These are phyloP conservation scores for Tephrocybe sp. DNA, from an alignment of 768 basidiomycete species.

Conservation along the genomic window DNA sequence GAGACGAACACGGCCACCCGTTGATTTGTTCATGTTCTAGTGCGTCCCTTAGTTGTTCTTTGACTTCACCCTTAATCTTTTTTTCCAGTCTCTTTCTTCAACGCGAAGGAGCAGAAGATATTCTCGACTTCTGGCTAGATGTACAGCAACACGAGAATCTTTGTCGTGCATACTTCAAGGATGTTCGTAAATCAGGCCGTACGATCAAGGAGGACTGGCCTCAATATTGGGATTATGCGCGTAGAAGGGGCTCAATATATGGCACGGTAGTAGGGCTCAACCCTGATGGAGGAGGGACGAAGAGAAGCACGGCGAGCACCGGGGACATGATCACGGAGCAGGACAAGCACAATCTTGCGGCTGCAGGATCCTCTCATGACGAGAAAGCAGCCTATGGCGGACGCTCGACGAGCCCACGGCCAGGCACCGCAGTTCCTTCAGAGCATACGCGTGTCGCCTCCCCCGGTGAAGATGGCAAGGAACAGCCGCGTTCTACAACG, in stretches of 20 bases:
- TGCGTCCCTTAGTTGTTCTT: constrained; percentile 43
- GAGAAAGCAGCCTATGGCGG: constrained; percentile 45
- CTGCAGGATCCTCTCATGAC: constrained; percentile 35
- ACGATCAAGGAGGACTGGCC: constrained; percentile 98
- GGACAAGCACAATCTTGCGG: constrained; percentile 66
- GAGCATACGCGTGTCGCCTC: constrained; percentile 48
- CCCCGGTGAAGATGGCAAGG: constrained; percentile 37
- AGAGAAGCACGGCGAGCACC: constrained; percentile 85
- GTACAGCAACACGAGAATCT: constrained; percentile 99
- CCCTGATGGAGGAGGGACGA: constrained; percentile 53
- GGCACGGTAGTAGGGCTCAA: constrained; percentile 83
- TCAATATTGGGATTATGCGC: constrained; percentile 94
- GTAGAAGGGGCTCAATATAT: constrained; percentile 90
- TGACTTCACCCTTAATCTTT: neutral
- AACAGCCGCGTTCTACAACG: constrained; percentile 67
- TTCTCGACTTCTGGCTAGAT: constrained; percentile 98
- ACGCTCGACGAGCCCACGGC: constrained; percentile 60
- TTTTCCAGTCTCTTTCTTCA: constrained; percentile 84
- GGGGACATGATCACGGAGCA: constrained; percentile 67
- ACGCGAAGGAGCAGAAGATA: constrained; percentile 93
- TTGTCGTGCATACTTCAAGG: constrained; percentile 98
- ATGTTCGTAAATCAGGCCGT: constrained; percentile 91
- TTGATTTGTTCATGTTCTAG: constrained; percentile 99
- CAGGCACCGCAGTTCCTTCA: constrained; percentile 43
- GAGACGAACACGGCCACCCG: constrained; percentile 87